phyloP scores from a whole-genome alignment of 129 eudicot species.

The Erigeron canadensis region DNA sequence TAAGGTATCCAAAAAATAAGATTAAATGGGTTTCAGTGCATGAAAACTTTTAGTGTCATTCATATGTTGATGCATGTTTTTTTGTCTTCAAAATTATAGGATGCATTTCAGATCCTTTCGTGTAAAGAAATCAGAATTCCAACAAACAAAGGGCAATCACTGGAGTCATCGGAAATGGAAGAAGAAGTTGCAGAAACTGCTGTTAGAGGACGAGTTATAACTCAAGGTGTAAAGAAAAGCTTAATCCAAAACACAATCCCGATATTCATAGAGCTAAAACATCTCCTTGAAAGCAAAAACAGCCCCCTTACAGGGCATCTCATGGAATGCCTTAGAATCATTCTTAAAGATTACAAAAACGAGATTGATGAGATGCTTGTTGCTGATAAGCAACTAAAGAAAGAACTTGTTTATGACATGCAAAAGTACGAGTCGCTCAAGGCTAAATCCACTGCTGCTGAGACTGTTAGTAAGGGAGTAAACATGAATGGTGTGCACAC shows the following conservation, averaged over 20 bases:
- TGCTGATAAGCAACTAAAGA: slow-evolving; percentile 90
- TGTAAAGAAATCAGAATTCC: slow-evolving; percentile 88
- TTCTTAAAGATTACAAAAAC: slow-evolving; percentile 93
- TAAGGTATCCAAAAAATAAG: too few species aligned
- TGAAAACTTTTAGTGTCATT: background rate
- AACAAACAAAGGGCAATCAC: slow-evolving; percentile 55
- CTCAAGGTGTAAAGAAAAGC: slow-evolving; percentile 84
- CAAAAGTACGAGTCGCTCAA: slow-evolving; percentile 68
- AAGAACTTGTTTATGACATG: slow-evolving; percentile 82
- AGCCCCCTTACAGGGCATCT: slow-evolving; percentile 90
- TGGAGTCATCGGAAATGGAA: slow-evolving; percentile 67
- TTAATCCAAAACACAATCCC: slow-evolving; percentile 92
- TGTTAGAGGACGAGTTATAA: slow-evolving; percentile 69
- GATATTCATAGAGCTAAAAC: slow-evolving; percentile 87
- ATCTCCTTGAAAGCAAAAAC: slow-evolving; percentile 77
- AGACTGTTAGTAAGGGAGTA: slow-evolving; percentile 52
- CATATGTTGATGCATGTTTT: background rate
- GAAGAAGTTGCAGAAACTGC: slow-evolving; percentile 59
- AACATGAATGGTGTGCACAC: slow-evolving; percentile 29
- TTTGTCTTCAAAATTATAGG: slow-evolving; percentile 46
- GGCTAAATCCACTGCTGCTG: slow-evolving; percentile 66
- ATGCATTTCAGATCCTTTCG: slow-evolving; percentile 76
- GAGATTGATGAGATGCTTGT: slow-evolving; percentile 90
- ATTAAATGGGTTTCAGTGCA: background rate
- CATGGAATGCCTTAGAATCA: slow-evolving; percentile 89